Percentiles rank a stretch among this genome's conserved stretches.
Conservation (phyloP, 2,329 filamentous ascomycete genomes). For the Calonectria leucothoes region DNA sequence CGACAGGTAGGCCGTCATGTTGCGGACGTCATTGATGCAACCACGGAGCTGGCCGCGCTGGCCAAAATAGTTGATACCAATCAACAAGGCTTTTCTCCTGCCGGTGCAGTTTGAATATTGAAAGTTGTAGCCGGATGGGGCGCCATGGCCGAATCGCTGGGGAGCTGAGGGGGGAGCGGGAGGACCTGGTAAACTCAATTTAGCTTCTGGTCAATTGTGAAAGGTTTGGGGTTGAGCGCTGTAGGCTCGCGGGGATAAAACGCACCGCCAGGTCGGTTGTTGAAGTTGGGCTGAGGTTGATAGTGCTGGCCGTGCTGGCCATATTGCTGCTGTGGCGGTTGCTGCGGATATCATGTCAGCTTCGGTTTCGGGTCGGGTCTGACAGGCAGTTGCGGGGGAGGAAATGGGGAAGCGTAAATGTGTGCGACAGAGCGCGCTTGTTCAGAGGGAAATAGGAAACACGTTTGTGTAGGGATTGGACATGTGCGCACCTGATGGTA, state of each 20-base stretch:
- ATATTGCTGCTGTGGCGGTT: conserved; percentile 50
- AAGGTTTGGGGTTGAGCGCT: neutral
- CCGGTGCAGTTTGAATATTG: conserved; percentile 94
- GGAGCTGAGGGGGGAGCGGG: conserved; percentile 74
- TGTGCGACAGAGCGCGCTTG: neutral
- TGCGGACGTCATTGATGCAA: conserved; percentile 97
- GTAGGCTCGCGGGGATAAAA: neutral
- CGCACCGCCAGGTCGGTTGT: conserved; percentile 56
- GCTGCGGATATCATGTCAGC: conserved; percentile 33
- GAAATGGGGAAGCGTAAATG: neutral
- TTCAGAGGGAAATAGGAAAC: neutral
- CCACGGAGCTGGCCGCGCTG: conserved; percentile 91
- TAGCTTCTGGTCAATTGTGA: conserved; percentile 27
- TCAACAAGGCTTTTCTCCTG: conserved; percentile 86
- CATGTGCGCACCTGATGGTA: conserved; percentile 49
- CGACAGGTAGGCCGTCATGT: conserved; percentile 93
- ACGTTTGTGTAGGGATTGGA: neutral
- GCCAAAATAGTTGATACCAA: conserved; percentile 97
- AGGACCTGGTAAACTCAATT: conserved; percentile 56
- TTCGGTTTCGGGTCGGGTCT: neutral
- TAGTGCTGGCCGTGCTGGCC: conserved; percentile 45
- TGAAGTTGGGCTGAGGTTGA: conserved; percentile 59
- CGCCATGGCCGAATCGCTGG: conserved; percentile 83
- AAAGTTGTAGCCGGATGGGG: conserved; percentile 83
- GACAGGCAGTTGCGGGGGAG: neutral